These are phyloP conservation scores for Ophiocordyceps robertsii DNA, from an alignment of 2,329 filamentous ascomycete genomes.

Conservation along the genomic window DNA sequence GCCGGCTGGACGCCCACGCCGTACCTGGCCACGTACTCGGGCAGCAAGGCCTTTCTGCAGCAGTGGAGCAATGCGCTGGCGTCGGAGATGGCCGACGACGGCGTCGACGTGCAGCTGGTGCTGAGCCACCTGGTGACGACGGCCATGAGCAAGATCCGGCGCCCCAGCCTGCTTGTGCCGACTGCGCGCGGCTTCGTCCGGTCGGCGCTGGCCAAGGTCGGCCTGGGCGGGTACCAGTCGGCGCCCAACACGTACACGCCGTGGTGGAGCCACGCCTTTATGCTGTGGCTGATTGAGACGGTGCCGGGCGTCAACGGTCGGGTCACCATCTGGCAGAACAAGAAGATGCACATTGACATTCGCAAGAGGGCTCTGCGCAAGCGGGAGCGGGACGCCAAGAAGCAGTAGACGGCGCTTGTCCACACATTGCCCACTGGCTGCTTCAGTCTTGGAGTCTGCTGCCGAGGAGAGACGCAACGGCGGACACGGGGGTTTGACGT, in stretches of 20 bases:
- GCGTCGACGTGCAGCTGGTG: constrained; percentile 81
- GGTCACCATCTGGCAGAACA: constrained; percentile 35
- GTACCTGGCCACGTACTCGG: constrained; percentile 87
- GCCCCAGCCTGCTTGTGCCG: constrained; percentile 64
- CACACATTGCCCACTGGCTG: too few species aligned
- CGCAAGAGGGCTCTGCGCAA: constrained; percentile 72
- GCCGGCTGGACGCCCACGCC: constrained; percentile 87
- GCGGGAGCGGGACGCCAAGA: constrained; percentile 69
- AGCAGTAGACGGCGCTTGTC: constrained; percentile 22
- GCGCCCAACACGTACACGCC: constrained; percentile 79
- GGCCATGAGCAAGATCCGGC: constrained; percentile 92
- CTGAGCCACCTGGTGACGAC: constrained; percentile 89
- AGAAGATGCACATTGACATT: constrained; percentile 69
- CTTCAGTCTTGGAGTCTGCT: too few species aligned
- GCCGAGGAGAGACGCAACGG: too few species aligned
- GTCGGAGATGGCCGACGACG: constrained; percentile 65
- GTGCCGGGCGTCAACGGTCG: constrained; percentile 36
- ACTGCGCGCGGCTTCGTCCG: constrained; percentile 72
- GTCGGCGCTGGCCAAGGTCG: constrained; percentile 67
- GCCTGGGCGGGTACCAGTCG: constrained; percentile 63
- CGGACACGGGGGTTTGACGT: too few species aligned
- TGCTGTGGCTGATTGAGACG: constrained; percentile 69
- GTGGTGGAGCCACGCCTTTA: constrained; percentile 81
- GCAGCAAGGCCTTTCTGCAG: constrained; percentile 95
- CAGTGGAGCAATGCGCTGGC: constrained; percentile 85